Conservation (phyloP, 495 filamentous ascomycete species). For the Usnea hakonensis region DNA sequence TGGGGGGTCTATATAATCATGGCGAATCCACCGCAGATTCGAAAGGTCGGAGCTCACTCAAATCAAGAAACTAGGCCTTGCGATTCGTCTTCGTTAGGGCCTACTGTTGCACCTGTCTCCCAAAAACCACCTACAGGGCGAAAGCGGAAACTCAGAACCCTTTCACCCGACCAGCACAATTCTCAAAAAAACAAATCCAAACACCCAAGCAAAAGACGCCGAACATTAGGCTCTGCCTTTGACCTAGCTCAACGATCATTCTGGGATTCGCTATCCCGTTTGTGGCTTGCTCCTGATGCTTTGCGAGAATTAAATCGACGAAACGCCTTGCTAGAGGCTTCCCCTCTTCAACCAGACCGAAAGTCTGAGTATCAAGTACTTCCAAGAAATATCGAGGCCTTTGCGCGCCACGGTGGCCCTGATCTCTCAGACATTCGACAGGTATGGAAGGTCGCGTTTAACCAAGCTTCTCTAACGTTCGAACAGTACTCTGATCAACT, state of each 20-base stretch:
- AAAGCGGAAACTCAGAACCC: neutral
- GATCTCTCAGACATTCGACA: neutral
- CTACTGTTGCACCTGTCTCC: neutral
- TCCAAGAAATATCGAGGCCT: neutral
- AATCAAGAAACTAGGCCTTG: slow-evolving; percentile 1
- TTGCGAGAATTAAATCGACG: neutral
- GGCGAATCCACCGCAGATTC: neutral
- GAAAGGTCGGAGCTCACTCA: neutral
- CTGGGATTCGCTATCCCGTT: neutral
- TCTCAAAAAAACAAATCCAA: neutral
- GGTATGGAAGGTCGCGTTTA: no score
- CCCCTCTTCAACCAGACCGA: neutral
- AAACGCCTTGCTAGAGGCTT: neutral
- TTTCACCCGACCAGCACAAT: neutral
- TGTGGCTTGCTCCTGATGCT: neutral
- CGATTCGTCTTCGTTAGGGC: neutral
- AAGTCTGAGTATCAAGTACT: neutral
- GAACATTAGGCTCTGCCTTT: no score
- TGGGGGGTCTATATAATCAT: neutral
- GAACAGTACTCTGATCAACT: no score
- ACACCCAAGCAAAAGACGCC: neutral
- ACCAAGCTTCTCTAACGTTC: no score
- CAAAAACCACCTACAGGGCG: neutral
- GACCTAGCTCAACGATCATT: neutral
- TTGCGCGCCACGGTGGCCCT: neutral